These are phyloP conservation scores for Talaromyces proteolyticus DNA, from an alignment of 495 filamentous ascomycete genomes.

Conservation along the genomic window DNA sequence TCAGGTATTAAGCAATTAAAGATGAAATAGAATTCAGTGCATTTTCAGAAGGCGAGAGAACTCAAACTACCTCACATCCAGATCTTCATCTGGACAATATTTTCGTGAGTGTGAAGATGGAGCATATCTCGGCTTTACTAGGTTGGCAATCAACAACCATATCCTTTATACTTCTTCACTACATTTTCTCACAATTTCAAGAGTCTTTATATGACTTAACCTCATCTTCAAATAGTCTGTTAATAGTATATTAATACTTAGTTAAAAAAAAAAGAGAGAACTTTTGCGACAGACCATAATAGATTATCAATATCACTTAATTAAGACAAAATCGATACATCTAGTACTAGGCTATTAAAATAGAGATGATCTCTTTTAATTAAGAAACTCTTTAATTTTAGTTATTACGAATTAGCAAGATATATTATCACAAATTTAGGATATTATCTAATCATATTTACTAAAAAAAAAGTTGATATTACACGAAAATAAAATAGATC, in stretches of 20 bases:
- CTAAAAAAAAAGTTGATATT: neutral
- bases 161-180: constrained; percentile 14
- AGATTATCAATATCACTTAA: neutral
- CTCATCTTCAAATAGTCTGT: neutral
- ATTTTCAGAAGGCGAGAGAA: too few species aligned
- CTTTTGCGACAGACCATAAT: neutral
- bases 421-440: neutral
- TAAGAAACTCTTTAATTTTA: constrained; percentile 7
- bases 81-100: constrained; percentile 30
- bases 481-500: constrained; percentile 9
- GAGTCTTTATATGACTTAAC: neutral
- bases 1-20: too few species aligned
- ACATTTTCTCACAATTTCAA: constrained; percentile 3
- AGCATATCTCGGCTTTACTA: constrained; percentile 21
- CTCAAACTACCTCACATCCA: constrained; percentile 18
- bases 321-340: constrained; percentile 4
- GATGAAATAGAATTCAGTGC: too few species aligned
- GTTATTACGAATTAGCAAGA: constrained; percentile 6
- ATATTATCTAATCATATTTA: neutral
- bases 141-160: constrained; percentile 21
- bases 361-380: constrained; percentile 9
- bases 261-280: neutral
- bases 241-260: neutral
- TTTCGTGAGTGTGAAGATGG: constrained; percentile 21
- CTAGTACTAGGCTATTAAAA: constrained; percentile 9